Base-by-base conservation (phyloP, 164 flowering plant species). In the Macadamia integrifolia region DNA sequence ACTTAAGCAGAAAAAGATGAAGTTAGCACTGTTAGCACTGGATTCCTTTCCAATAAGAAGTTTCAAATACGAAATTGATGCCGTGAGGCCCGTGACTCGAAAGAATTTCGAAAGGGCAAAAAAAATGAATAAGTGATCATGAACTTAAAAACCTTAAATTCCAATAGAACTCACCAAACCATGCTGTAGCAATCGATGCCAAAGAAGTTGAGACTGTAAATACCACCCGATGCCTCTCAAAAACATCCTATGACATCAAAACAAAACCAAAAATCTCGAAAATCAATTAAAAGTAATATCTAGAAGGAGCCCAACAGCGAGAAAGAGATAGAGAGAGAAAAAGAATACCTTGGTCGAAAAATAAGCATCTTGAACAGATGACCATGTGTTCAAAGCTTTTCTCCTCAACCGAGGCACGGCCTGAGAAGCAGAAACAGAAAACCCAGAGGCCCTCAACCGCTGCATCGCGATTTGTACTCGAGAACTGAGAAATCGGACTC, bases 151-250 rank as follows among this genome's bases (percentile, higher is more conserved):
- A 29, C 9, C n/a, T 58, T 14, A 28, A 58, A 59, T 42, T 43
- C 12, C n/a, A 70, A 50, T 1, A 56, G 17, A 62, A 72, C 87
- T 77, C 69, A 90, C 98, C 98, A 56, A 63, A 60, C 92, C 92
- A 78, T 35, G 81, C 81, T 18, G 78, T 73, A 6, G 80, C 90
- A 71, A 90, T 82, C 11, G 98, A 91, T 29, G 93, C 96, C 15
- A 91, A 50, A 30, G 98, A 93, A 66, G 97, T 93, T 9, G 85
- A 77, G 60, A 93, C 46, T 11, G 98, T 91, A 71, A 93, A 89
- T 12, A 91, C 91, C 75, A 91, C 96, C 74, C 71, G 86, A 72
- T 93, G 97, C 74, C 86, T 81, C 85, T 93, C 97, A 78, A 94
- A 94, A 56, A 78, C 77, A 65, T 92, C 95, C 97, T 93, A 61